These are phyloP conservation scores for Gelatoporia subvermispora DNA, from an alignment of 768 basidiomycete species.

Conservation along the genomic window DNA sequence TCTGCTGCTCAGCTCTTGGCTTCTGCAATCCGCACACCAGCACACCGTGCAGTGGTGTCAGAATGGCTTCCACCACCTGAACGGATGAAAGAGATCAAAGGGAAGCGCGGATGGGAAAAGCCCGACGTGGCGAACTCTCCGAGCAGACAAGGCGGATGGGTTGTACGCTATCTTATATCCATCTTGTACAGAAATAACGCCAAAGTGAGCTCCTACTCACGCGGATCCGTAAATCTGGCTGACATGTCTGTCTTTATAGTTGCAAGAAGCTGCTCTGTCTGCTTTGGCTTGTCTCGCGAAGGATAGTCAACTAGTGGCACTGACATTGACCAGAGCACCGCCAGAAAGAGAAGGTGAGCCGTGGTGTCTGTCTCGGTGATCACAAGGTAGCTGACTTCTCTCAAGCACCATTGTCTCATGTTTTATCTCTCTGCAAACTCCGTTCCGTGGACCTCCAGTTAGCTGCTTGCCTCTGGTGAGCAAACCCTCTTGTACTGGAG, in stretches of 20 bases:
- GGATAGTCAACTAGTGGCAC: slow-evolving; percentile 54
- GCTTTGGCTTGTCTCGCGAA: slow-evolving; percentile 64
- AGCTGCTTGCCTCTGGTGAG: slow-evolving; percentile 67
- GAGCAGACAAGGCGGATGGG: slow-evolving; percentile 53
- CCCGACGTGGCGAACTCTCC: slow-evolving; percentile 37
- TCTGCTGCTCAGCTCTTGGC: slow-evolving; percentile 59
- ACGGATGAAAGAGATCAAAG: slow-evolving; percentile 48
- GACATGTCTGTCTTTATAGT: slow-evolving; percentile 27
- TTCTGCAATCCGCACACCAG: slow-evolving; percentile 41
- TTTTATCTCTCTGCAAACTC: slow-evolving; percentile 53
- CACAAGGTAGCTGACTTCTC: slow-evolving; percentile 5
- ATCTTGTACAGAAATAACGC: slow-evolving; percentile 47
- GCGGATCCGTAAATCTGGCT: not conserved
- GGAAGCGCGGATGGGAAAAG: slow-evolving; percentile 74
- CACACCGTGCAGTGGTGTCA: slow-evolving; percentile 46
- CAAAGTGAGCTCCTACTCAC: slow-evolving; percentile 38
- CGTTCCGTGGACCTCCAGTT: slow-evolving; percentile 59
- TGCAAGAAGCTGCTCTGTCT: slow-evolving; percentile 59
- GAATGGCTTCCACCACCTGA: slow-evolving; percentile 63
- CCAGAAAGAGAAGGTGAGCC: slow-evolving; percentile 36
- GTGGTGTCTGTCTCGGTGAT: slow-evolving; percentile 5
- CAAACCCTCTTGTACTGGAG: slow-evolving; percentile 5
- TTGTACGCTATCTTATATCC: slow-evolving; percentile 43
- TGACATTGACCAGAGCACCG: slow-evolving; percentile 38
- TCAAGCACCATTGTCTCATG: slow-evolving; percentile 35